Base-by-base conservation (phyloP, 164 flowering plant species). In the Macadamia tetraphylla region DNA sequence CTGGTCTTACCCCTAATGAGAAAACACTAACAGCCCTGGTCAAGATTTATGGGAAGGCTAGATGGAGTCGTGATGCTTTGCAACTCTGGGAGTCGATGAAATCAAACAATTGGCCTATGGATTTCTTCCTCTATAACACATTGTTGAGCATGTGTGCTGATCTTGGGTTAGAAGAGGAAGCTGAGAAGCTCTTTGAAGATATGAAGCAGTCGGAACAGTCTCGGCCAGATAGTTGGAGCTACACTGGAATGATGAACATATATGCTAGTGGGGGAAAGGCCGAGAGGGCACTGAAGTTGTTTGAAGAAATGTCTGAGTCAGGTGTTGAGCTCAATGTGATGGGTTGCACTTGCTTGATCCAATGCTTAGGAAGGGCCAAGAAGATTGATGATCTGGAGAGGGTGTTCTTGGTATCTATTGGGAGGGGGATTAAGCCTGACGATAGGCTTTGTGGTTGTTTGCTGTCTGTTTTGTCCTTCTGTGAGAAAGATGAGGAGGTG, bases 91-190 rank as follows among this genome's bases (percentile, higher is more conserved):
- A 90, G 66, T 63, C 80, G 68, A 94, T 92, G 88, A 86, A 73
- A 71, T 69, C 80, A 10, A 92, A 87, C 32, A 73, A 72, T 6
- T 92, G 97, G 99, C 94, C 92, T 0, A 80, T 86, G 87, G 98
- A 94, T 76, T 85, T 90, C 73, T 82, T 86, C 59, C 72, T 94
- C 69, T 90, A 84, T 53, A 92, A 94, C 58, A 85, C 99, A 29
- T 75, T 94, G 87, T 71, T 92, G 78, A 92, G 86, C 64, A 92
- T 94, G 99, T 94, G 97, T 77, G 99, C 99, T 10, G 97, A 92
- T 78, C 81, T 94, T 74, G 99, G 94, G 1, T 73, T 88, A 63
- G 87, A 80, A 70, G 94, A 91, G 71, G 97, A 94, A 67, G 99
- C 92, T 1, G 97, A 86, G 84, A 78, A 17, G 72, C 81, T 94